These are phyloP conservation scores for Penicillium sp. DNA, from an alignment of 2,329 filamentous ascomycete species.

Conservation along the genomic window DNA sequence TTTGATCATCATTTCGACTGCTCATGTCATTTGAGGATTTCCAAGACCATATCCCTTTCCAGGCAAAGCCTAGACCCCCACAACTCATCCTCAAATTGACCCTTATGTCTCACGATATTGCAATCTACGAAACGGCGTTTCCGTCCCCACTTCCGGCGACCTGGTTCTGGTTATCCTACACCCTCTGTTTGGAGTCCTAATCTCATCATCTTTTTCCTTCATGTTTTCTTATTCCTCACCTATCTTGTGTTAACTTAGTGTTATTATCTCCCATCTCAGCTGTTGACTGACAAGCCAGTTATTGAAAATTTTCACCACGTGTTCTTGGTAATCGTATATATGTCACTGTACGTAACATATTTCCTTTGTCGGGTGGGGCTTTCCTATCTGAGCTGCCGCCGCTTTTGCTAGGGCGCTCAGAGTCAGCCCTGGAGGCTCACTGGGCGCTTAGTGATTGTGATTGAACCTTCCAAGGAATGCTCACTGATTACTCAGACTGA, in stretches of 20 bases:
- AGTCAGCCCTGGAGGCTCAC: too few relatives aligned
- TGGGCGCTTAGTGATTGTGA: too few relatives aligned
- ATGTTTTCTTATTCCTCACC: constrained; percentile 13
- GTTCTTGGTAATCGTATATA: not conserved
- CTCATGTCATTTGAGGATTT: not conserved
- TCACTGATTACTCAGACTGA: too few relatives aligned
- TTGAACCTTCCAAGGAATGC: too few relatives aligned
- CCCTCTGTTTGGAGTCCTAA: constrained; percentile 6
- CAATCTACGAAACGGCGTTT: constrained; percentile 27
- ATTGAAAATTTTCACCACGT: not conserved
- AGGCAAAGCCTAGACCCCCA: constrained; percentile 7
- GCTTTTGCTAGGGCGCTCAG: too few relatives aligned
- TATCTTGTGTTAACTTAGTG: constrained; percentile 10
- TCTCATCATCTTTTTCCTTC: constrained; percentile 3
- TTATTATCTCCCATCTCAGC: not conserved
- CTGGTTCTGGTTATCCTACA: constrained; percentile 6
- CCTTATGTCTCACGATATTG: constrained; percentile 28
- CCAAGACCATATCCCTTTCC: constrained; percentile 2
- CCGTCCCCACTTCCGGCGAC: constrained; percentile 14
- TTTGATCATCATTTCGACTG: not conserved
- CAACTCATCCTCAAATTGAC: constrained; percentile 20
- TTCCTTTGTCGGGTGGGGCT: too few relatives aligned
- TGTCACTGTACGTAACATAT: not conserved
- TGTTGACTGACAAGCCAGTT: not conserved
- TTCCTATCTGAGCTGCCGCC: too few relatives aligned